Evolutionary conservation across 1,139 yeast genomes (phyloP).

Genomic region (Spathaspora jeffriesii): DNA sequence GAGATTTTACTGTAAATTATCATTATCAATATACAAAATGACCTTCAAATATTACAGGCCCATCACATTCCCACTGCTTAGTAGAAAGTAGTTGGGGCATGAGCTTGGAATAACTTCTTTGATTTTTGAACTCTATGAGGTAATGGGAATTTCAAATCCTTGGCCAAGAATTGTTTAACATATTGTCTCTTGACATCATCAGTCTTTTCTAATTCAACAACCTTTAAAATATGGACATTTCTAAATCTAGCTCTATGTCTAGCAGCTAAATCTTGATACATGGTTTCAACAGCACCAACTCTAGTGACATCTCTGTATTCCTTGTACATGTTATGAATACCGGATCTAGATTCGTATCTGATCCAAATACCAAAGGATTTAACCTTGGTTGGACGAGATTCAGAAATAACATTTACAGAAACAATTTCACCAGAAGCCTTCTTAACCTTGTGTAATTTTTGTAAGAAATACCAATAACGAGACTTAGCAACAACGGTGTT

Average conservation of each 20-base stretch:
- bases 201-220: constrained; percentile 97
- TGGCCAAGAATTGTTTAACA: constrained; percentile 95
- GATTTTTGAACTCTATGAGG: constrained; percentile 99
- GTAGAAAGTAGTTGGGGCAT: constrained; percentile 97
- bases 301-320: constrained; percentile 99
- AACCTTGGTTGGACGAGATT: constrained; percentile 98
- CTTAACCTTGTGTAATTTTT: constrained; percentile 99
- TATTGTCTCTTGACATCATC: constrained; percentile 99
- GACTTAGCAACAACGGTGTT: constrained; percentile 99
- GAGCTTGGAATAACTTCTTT: constrained; percentile 83
- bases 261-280: constrained; percentile 99
- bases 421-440: constrained; percentile 99
- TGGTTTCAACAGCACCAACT: constrained; percentile 98
- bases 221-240: constrained; percentile 98
- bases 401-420: constrained; percentile 87
- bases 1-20: constrained; percentile 1
- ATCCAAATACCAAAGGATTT: constrained; percentile 99
- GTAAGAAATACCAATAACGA: constrained; percentile 99
- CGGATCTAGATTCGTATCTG: constrained; percentile 99
- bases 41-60: not conserved
- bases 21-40: constrained; percentile 2
- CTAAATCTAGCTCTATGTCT: constrained; percentile 99
- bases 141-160: constrained; percentile 99
- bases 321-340: constrained; percentile 99
- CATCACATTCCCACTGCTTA: constrained; percentile 31